Evolutionary conservation across 1,284 basidiomycete genomes (phyloP), one percentile per base, ranked within the genome.

Genomic region (Amylostereum areolatum): DNA sequence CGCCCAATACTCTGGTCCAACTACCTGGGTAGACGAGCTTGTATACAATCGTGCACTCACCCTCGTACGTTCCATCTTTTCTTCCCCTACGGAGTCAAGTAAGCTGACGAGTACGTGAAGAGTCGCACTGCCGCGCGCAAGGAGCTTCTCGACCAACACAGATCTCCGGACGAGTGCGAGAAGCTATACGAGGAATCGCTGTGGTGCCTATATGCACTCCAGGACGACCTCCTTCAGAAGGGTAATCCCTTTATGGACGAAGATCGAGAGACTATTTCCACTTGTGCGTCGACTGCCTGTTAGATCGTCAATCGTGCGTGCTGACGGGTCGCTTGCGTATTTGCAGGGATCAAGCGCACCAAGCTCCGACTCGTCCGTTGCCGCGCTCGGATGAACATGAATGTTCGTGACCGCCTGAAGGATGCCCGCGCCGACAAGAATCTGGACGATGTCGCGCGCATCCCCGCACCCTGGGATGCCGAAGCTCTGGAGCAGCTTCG

Each of bases 141-240:
- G 61, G 96, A 99, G 63, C 77, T 98, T 0, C 73, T 90, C 25
- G 89, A 92, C 57, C 85, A 91, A 58, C 83, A 82, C 29, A 68
- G 66, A n/a, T 71, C 71, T 6, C 83, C 83, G 24, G 89, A 93
- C 55, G 85, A 89, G 57, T 97, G 94, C 62, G 89, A 97, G 69
- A 86, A 89, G 61, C 77, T 95, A 34, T 99, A 99, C 68, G 95
- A 97, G 63, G 92, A 92, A 54, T 92, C 93, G 0, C 68, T 97
- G 18, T 96, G 92, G 88, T 89, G 95, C 63, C 72, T 99, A 28
- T 89, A 91, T 56, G 89, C 92, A 0, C 74, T 98, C 4, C 84
- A 96, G 60, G 96, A 99, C 63, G 90, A 95, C 53, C 76, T 89
- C 3, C 74, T 97, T 58, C 89, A 94, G 61, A 83, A 81, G 4